Percentiles rank a stretch among this genome's conserved stretches.
phyloP scores from a whole-genome alignment of 2,329 filamentous ascomycete genomes.

The Diaporthe aspalathi region DNA sequence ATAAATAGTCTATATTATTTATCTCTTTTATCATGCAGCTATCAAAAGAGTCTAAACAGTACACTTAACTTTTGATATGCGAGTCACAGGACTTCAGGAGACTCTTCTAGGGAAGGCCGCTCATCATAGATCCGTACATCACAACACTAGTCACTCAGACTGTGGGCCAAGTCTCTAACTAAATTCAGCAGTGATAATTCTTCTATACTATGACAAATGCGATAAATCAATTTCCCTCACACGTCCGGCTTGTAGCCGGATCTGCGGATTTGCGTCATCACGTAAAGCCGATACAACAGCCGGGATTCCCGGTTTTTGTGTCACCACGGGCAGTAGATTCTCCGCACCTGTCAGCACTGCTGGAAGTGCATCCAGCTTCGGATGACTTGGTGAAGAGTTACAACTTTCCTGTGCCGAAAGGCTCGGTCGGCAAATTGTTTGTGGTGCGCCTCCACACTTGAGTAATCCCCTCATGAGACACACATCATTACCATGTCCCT shows the following conservation, averaged over 20 bases:
- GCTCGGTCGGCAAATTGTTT: neutral
- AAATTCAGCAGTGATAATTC: neutral
- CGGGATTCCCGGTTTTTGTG: neutral
- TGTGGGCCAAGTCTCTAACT: no score
- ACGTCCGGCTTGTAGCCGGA: neutral
- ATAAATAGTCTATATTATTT: no score
- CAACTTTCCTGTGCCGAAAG: neutral
- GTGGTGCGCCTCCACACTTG: neutral
- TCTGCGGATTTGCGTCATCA: conserved; percentile 1
- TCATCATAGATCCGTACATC: neutral
- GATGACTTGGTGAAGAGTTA: no score
- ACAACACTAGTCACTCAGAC: no score
- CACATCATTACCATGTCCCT: conserved; percentile 8
- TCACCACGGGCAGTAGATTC: neutral
- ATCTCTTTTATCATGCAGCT: no score
- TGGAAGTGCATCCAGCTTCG: neutral
- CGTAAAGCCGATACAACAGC: neutral
- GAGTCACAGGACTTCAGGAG: no score
- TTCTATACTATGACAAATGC: neutral
- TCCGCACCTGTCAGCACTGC: neutral
- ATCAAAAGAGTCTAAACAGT: no score
- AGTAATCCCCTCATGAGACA: neutral
- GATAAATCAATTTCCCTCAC: neutral
- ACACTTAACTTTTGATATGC: no score
- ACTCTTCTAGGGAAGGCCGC: no score